Conservation (phyloP, 2,329 filamentous ascomycete genomes). For the Colletotrichum truncatum region DNA sequence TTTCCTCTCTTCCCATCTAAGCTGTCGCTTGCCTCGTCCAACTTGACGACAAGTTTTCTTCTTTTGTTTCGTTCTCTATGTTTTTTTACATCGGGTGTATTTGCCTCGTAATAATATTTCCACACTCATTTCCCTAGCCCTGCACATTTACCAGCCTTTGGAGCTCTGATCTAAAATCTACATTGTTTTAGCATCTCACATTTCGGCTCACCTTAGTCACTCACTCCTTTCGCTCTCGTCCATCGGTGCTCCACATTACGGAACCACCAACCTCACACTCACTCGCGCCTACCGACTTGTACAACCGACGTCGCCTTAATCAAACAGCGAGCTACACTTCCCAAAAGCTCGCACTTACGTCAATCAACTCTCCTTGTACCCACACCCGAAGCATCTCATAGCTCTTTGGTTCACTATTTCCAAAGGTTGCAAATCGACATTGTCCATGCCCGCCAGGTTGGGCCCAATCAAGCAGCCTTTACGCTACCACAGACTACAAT, state of each 20-base stretch:
- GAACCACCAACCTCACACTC: not conserved
- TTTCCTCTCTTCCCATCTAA: not conserved
- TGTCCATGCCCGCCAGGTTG: too few species aligned
- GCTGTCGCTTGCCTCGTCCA: slow-evolving; percentile 24
- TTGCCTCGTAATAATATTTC: not conserved
- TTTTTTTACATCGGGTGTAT: not conserved
- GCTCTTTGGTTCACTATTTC: too few species aligned
- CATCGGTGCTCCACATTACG: not conserved
- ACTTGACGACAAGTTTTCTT: slow-evolving; percentile 16
- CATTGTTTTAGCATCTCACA: slow-evolving; percentile 5
- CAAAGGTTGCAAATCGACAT: too few species aligned
- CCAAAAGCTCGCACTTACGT: not conserved
- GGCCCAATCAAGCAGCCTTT: too few species aligned
- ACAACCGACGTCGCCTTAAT: not conserved
- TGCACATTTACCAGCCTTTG: too few species aligned
- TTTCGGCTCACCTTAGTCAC: slow-evolving; percentile 10
- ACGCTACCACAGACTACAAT: too few species aligned
- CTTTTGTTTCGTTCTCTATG: slow-evolving; percentile 11
- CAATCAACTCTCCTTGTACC: not conserved
- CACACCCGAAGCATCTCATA: not conserved
- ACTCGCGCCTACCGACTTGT: not conserved
- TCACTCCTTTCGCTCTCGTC: slow-evolving; percentile 2
- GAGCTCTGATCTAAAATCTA: not conserved
- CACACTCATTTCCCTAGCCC: not conserved
- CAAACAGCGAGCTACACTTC: not conserved